Conservation (phyloP, 177 flowering plant genomes). For the Vitis hybrid region DNA sequence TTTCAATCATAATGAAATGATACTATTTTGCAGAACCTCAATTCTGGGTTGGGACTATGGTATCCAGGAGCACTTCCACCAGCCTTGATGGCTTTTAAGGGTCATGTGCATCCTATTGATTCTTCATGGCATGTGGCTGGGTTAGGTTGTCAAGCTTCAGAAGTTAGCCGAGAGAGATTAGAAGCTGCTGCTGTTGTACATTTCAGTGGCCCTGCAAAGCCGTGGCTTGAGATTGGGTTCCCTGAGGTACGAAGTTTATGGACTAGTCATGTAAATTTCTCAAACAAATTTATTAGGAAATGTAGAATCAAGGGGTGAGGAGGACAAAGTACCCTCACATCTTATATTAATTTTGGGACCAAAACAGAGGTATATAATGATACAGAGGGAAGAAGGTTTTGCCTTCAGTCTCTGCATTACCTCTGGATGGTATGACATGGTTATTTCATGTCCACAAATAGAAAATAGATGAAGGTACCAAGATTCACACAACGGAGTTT, state of each 20-base stretch:
- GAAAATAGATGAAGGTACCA: conserved; percentile 11
- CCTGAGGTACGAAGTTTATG: conserved; percentile 54
- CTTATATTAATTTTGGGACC: conserved; percentile 19
- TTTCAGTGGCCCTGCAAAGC: conserved; percentile 82
- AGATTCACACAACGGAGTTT: neutral
- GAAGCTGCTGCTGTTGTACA: conserved; percentile 69
- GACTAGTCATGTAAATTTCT: conserved; percentile 54
- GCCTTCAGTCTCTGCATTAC: conserved; percentile 62
- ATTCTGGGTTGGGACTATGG: conserved; percentile 63
- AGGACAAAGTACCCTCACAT: conserved; percentile 21
- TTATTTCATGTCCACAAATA: conserved; percentile 18
- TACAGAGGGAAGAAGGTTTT: conserved; percentile 65
- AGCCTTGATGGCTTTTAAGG: conserved; percentile 61
- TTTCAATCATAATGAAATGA: neutral
- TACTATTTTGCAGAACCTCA: conserved; percentile 41
- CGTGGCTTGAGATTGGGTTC: conserved; percentile 72
- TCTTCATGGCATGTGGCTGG: conserved; percentile 63
- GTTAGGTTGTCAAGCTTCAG: conserved; percentile 41
- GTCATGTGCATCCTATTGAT: conserved; percentile 56
- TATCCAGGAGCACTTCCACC: conserved; percentile 66
- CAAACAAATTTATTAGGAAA: conserved; percentile 51
- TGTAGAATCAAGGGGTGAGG: conserved; percentile 50
- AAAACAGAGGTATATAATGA: conserved; percentile 21
- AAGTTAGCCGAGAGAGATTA: conserved; percentile 18
- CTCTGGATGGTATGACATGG: conserved; percentile 17